A percentile compares a stretch with the other conserved stretches of the same genome.
These are phyloP conservation scores for Torulaspora globosa DNA, from an alignment of 1,139 yeast genomes.

Conservation along the genomic window DNA sequence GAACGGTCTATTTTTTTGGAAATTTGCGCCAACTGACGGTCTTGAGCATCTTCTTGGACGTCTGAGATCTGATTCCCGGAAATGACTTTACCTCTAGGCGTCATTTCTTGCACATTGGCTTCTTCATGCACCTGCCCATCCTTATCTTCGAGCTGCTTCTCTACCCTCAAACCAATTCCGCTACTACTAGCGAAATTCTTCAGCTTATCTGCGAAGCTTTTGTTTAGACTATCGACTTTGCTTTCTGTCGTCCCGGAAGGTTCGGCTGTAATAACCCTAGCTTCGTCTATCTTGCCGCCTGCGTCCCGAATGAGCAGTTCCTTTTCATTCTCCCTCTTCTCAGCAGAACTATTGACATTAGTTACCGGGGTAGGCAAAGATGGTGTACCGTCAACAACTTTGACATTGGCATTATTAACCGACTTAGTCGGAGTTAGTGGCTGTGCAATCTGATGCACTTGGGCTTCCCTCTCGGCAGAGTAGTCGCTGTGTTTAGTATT, in stretches of 20 bases:
- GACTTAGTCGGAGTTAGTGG: conserved; percentile 8
- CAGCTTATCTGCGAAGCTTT: conserved; percentile 14
- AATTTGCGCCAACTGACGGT: neutral
- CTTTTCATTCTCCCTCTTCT: neutral
- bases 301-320: neutral
- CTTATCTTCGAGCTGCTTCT: conserved; percentile 1
- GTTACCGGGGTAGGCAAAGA: conserved; percentile 7
- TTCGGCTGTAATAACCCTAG: neutral
- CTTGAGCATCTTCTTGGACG: neutral
- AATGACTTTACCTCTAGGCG: neutral
- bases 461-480: neutral
- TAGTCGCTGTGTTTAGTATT: neutral
- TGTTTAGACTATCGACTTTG: conserved; percentile 4
- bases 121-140: neutral
- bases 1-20: conserved; percentile 1
- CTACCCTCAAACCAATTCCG: conserved; percentile 16
- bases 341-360: neutral
- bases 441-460: neutral
- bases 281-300: neutral
- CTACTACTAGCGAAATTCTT: conserved; percentile 12
- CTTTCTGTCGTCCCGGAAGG: neutral
- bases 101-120: neutral
- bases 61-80: neutral
- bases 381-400: conserved; percentile 6
- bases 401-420: conserved; percentile 1